Evolutionary conservation across 2,329 filamentous ascomycete species (phyloP).

Genomic region (Xylaria polymorpha): DNA sequence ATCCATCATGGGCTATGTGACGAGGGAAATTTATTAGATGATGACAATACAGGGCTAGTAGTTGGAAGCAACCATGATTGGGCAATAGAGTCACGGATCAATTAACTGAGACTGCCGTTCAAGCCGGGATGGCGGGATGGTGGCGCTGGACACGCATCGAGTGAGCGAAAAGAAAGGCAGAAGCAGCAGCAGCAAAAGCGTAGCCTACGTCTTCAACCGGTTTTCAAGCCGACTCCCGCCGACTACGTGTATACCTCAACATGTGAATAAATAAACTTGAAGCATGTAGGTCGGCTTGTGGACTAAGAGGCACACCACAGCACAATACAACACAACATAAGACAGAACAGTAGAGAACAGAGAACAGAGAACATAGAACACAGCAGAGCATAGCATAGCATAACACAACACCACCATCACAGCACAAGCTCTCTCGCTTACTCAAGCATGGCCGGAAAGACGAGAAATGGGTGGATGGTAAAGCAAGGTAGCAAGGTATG

Average conservation of each 20-base stretch:
- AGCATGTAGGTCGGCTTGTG: not conserved
- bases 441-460: constrained; percentile 6
- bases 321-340: constrained; percentile 22
- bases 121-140: constrained; percentile 44
- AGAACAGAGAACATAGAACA: not conserved
- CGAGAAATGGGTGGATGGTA: constrained; percentile 17
- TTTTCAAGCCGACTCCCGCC: constrained; percentile 25
- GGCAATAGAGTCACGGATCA: constrained; percentile 44
- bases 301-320: constrained; percentile 3
- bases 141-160: constrained; percentile 44
- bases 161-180: constrained; percentile 30
- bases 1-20: constrained; percentile 46
- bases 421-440: constrained; percentile 27
- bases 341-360: constrained; percentile 7
- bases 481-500: constrained; percentile 13
- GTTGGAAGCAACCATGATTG: constrained; percentile 45
- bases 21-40: constrained; percentile 40
- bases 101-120: constrained; percentile 47
- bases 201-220: constrained; percentile 14
- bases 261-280: constrained; percentile 2
- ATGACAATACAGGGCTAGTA: constrained; percentile 40
- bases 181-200: constrained; percentile 4
- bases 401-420: constrained; percentile 6
- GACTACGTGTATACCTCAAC: constrained; percentile 30
- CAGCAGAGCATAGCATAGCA: not conserved